A percentile compares a stretch with the other conserved stretches of the same genome.
Evolutionary conservation across 352 stramenopile genomes (phyloP).

Genomic region (Globisporangium canariense): DNA sequence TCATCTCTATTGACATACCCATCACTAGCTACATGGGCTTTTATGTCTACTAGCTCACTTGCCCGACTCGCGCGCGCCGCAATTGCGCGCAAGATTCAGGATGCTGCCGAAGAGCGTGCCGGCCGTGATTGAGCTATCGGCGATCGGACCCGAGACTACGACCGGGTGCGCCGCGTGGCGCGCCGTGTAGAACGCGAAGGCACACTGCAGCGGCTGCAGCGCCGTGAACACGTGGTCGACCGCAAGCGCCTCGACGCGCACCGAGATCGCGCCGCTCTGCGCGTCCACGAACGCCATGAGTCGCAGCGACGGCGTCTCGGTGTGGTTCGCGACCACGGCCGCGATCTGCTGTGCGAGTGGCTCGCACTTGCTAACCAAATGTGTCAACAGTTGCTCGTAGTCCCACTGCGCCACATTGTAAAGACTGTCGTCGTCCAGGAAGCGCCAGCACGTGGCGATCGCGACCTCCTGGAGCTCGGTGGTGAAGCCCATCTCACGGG

Average conservation of each 20-base stretch:
- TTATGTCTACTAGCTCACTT: neutral
- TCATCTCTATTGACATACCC: neutral
- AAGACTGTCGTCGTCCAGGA: slow-evolving; percentile 16
- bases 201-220: slow-evolving; percentile 65
- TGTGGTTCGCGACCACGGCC: slow-evolving; percentile 20
- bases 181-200: slow-evolving; percentile 76
- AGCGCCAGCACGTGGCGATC: slow-evolving; percentile 47
- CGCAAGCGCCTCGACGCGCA: slow-evolving; percentile 42
- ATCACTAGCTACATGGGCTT: neutral
- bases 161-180: slow-evolving; percentile 72
- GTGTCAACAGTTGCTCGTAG: slow-evolving; percentile 51
- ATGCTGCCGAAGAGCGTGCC: slow-evolving; percentile 78
- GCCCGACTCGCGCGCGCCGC: slow-evolving; percentile 43
- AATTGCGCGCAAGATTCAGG: slow-evolving; percentile 67
- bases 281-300: slow-evolving; percentile 61
- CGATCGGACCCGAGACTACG: slow-evolving; percentile 77
- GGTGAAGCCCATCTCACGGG: slow-evolving; percentile 90
- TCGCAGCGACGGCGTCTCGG: slow-evolving; percentile 34
- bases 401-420: slow-evolving; percentile 41
- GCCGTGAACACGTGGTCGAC: slow-evolving; percentile 52
- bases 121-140: slow-evolving; percentile 69
- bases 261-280: slow-evolving; percentile 37
- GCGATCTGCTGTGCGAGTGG: slow-evolving; percentile 43
- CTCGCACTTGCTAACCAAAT: slow-evolving; percentile 39
- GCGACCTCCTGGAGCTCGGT: slow-evolving; percentile 68